phyloP scores from a whole-genome alignment of 140 eudicot genomes.

The Stevia rebaudiana region DNA sequence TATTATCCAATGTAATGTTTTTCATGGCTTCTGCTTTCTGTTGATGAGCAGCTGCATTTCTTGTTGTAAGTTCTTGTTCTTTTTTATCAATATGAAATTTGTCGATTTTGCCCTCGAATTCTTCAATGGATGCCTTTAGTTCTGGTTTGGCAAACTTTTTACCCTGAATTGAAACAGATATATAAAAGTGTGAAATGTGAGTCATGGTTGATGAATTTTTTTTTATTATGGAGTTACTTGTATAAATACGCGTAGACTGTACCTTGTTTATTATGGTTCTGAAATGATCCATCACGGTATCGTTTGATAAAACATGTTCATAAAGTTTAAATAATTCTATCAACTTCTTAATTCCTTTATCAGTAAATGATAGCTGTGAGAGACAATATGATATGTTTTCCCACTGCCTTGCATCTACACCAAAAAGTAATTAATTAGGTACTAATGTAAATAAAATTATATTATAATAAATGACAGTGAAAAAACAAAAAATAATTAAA shows the following conservation, averaged over 20 bases:
- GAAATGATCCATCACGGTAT: slow-evolving; percentile 79
- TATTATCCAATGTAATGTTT: slow-evolving; percentile 29
- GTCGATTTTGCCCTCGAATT: slow-evolving; percentile 79
- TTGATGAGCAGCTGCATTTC: slow-evolving; percentile 80
- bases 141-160: slow-evolving; percentile 96
- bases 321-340: slow-evolving; percentile 78
- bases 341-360: slow-evolving; percentile 82
- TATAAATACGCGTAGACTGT: background rate
- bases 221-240: background rate
- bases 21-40: slow-evolving; percentile 59
- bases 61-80: slow-evolving; percentile 79
- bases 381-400: slow-evolving; percentile 92
- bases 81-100: slow-evolving; percentile 71
- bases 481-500: background rate
- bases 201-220: background rate
- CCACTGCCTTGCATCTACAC: slow-evolving; percentile 81
- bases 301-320: slow-evolving; percentile 84
- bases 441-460: background rate
- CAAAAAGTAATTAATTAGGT: slow-evolving; percentile 9
- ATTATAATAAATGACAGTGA: background rate
- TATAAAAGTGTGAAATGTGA: background rate
- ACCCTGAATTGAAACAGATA: slow-evolving; percentile 39
- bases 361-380: slow-evolving; percentile 85
- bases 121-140: slow-evolving; percentile 68
- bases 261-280: slow-evolving; percentile 85